Evolutionary conservation across 768 basidiomycete species (phyloP), one percentile per base, ranked within the genome.

Genomic region (Calocera viscosa): DNA sequence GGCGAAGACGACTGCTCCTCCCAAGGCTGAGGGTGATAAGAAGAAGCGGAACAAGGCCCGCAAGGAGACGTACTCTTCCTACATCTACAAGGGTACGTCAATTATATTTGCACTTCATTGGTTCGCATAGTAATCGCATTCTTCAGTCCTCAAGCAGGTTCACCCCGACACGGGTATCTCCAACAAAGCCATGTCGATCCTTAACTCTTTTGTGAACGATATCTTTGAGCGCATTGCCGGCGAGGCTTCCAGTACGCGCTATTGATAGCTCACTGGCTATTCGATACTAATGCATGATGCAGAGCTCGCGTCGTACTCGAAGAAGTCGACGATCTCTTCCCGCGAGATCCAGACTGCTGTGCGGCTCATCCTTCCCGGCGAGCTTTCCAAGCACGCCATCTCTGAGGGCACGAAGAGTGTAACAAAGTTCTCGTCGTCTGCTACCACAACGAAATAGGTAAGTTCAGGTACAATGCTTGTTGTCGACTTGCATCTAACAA

Each of bases 101-200:
- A 49, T 16, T 63, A 24, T 14, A 32, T 33, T 26, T n/a, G n/a
- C n/a, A n/a, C 11, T 34, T 66, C 75, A 75, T 71, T 24, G 8
- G 19, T 17, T 32, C 34, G 26, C 10, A 19, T 1, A 14, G n/a
- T 38, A 74, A 41, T 33, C 34, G 40, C 11, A 35, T 30, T 43
- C 64, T 5, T 16, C 67, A 91, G 94, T 96, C 71, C 83, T 96
- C 72, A 96, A 90, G 80, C 95, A 96, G 80, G 93, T 96, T 70
- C 94, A 95, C 80, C 95, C 94, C 65, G 94, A 95, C 73, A 95
- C 94, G 65, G 94, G 94, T 87, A 95, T 96, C 83, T 95, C 93
- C 40, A 95, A 92, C 85, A 95, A 95, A 78, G 88, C 89, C 1
- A 91, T 93, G 90, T 87, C 89, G 69, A 93, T 94, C 73, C 80